Conservation (phyloP, 192 early-diverging fungal species). For the Coemansia sp. region DNA sequence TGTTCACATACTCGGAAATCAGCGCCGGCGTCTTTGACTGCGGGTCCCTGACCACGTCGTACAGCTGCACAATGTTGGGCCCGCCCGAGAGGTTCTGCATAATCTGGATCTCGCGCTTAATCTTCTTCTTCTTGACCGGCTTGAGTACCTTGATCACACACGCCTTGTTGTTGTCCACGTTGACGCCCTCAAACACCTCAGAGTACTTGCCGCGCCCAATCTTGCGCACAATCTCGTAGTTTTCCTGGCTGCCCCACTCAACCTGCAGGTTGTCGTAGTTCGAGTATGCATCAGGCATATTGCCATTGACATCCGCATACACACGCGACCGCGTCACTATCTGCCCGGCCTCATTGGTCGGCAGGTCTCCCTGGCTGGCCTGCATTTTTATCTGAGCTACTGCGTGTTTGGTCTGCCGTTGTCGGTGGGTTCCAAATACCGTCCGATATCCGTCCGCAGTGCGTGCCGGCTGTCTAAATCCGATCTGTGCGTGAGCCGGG, state of each 20-base stretch:
- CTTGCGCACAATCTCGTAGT: constrained; percentile 97
- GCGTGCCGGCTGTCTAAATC: neutral
- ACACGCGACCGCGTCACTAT: constrained; percentile 66
- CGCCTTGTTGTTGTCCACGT: constrained; percentile 75
- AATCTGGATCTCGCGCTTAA: constrained; percentile 99
- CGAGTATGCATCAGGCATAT: constrained; percentile 86
- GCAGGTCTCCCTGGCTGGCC: constrained; percentile 22
- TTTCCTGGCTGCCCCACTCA: constrained; percentile 90
- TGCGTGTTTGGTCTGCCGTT: neutral
- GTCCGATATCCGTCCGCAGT: constrained; percentile 15
- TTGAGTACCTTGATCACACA: constrained; percentile 99
- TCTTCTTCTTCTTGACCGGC: constrained; percentile 99
- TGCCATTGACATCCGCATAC: constrained; percentile 87
- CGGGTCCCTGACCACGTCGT: constrained; percentile 95
- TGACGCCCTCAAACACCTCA: constrained; percentile 99
- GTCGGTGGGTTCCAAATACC: constrained; percentile 21
- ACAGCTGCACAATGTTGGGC: constrained; percentile 85
- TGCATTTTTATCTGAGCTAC: constrained; percentile 23
- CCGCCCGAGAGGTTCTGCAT: constrained; percentile 96
- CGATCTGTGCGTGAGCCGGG: constrained; percentile 2
- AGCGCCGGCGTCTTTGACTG: constrained; percentile 95
- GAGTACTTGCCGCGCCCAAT: constrained; percentile 99
- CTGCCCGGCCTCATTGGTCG: constrained; percentile 33
- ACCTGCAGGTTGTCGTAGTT: constrained; percentile 94
- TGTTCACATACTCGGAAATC: constrained; percentile 96